Evolutionary conservation across 202 grass and related monocot species (phyloP), one percentile per base, ranked within the genome.

Genomic region (Digitaria exilis): DNA sequence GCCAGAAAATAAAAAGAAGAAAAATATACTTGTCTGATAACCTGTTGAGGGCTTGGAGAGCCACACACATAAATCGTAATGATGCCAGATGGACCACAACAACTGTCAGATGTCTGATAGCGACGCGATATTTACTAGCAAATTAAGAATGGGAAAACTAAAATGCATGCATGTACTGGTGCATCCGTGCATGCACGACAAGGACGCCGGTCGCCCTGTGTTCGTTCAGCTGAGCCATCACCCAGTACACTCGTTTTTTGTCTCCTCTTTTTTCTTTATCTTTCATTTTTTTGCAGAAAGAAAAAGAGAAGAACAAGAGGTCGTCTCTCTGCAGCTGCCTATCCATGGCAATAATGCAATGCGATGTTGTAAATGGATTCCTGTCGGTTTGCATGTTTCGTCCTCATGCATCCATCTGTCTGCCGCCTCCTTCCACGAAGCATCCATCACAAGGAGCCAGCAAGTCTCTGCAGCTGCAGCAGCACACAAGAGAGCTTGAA

Each of bases 361-460:
- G 31, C 32, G 15, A 26, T 24, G 37, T 6, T 9, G 58, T n/a
- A 13, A 51, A 69, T 42, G 6, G 51, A 76, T 62, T 67, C 50
- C 32, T 84, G 69, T 84, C 81, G 69, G 72, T 88, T 80, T 79
- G 81, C 86, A 22, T 69, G 74, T 83, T 74, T 41, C 49, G 48
- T 64, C 51, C 24, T 6, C 61, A 9, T 45, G 35, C 3, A 24
- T 9, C 4, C 22, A 29, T 1, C 22, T 74, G 60, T 46, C 65
- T 14, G 32, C 57, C 52, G 28, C 43, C 32, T 15, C 61, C 44
- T 85, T 84, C 87, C 51, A 1, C 3, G 81, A 88, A 88, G 58
- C 80, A 31, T 52, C 83, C 80, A 31, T 42, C 83, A 8, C 24
- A 16, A 22, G 14, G 30, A 65, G 6, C 58, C 28, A 10, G 29